These are phyloP conservation scores for Skeletonema marinoi DNA, from an alignment of 108 stramenopile genomes.

Conservation along the genomic window DNA sequence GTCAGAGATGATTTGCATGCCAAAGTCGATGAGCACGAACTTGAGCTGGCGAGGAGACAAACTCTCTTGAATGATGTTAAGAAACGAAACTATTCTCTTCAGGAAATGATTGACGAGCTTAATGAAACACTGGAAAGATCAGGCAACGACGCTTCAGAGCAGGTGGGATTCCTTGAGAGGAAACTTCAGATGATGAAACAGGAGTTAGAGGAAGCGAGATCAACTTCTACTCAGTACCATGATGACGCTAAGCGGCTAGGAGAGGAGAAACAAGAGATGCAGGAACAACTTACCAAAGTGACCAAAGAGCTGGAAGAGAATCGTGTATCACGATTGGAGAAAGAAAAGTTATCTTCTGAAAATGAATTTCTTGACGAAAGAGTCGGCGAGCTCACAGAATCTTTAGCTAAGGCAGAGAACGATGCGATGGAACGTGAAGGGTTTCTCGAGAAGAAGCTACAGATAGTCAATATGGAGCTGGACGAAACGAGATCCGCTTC, in stretches of 20 bases:
- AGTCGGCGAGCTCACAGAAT: background rate
- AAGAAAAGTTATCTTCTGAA: background rate
- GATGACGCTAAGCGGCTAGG: background rate
- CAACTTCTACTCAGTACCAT: background rate
- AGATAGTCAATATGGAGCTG: background rate
- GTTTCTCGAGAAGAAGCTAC: background rate
- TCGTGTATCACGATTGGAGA: background rate
- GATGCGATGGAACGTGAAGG: background rate
- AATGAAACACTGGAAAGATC: background rate
- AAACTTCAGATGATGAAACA: background rate
- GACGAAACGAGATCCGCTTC: background rate
- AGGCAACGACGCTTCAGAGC: conserved; percentile 2
- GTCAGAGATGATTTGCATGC: background rate
- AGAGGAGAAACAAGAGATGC: background rate
- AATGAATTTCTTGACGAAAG: background rate
- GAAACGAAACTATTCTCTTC: conserved; percentile 10
- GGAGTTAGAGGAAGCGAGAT: background rate
- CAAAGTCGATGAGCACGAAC: background rate
- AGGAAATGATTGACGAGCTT: conserved; percentile 4
- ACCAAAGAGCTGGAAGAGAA: background rate
- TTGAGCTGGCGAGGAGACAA: conserved; percentile 1
- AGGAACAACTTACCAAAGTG: background rate
- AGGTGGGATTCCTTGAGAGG: background rate
- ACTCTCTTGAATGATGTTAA: background rate
- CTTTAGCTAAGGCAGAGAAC: background rate